These are phyloP conservation scores for Candida sanyaensis DNA, from an alignment of 1,139 yeast species.

Conservation along the genomic window DNA sequence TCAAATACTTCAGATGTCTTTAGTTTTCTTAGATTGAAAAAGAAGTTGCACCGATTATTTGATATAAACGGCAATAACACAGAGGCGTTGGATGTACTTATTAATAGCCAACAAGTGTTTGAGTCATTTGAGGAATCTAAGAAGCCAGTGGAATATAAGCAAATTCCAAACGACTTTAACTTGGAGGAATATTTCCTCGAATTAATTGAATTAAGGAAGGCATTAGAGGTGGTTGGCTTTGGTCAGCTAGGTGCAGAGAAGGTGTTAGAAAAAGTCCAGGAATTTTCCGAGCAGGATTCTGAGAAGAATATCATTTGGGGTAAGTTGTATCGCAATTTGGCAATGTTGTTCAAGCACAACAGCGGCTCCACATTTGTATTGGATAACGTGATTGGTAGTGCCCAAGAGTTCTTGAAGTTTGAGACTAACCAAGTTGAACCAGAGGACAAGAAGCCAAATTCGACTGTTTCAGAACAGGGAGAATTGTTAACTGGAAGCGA, in stretches of 20 bases:
- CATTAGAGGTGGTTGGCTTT: constrained; percentile 17
- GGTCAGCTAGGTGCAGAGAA: constrained; percentile 9
- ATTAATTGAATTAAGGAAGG: constrained; percentile 26
- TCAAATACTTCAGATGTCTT: constrained; percentile 20
- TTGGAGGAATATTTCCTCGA: constrained; percentile 38
- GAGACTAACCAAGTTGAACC: constrained; percentile 16
- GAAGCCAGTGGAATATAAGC: constrained; percentile 23
- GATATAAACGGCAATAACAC: constrained; percentile 32
- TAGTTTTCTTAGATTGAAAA: constrained; percentile 22
- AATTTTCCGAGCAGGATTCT: constrained; percentile 16
- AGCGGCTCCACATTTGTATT: constrained; percentile 33
- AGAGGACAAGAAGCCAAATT: not conserved
- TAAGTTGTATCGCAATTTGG: constrained; percentile 34
- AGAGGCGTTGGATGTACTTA: constrained; percentile 33
- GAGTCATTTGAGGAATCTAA: constrained; percentile 13
- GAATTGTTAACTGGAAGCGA: constrained; percentile 5
- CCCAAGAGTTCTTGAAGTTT: constrained; percentile 28
- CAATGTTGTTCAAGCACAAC: constrained; percentile 35
- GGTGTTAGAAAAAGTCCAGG: constrained; percentile 12
- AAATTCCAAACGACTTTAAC: constrained; percentile 38
- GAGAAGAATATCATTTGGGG: constrained; percentile 24
- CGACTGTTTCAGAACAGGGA: constrained; percentile 3
- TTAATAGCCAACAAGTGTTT: constrained; percentile 27
- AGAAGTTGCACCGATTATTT: constrained; percentile 25
- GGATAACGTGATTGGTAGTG: constrained; percentile 36